Evolutionary conservation across 345 rosid species (phyloP).

Genomic region (Citrus unshiu): DNA sequence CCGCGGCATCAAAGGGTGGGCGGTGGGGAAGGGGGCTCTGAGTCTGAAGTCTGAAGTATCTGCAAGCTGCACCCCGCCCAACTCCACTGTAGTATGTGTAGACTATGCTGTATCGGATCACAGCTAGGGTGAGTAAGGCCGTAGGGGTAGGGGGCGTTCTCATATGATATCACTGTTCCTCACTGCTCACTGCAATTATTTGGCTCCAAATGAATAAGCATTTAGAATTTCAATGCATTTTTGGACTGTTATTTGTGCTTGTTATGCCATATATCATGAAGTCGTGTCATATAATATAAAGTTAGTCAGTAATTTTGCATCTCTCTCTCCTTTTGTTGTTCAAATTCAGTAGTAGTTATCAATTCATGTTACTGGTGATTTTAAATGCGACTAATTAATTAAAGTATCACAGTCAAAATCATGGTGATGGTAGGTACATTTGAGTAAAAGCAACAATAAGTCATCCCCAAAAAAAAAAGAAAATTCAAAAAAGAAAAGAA

Average conservation of each 20-base stretch:
- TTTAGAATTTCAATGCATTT: constrained; percentile 8
- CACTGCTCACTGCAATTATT: constrained; percentile 10
- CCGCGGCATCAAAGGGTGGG: constrained; percentile 25
- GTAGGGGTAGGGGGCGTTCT: too few relatives aligned
- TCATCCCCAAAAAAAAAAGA: too few relatives aligned
- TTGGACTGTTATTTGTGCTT: not conserved
- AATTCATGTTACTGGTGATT: not conserved
- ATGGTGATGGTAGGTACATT: not conserved
- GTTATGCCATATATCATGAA: too few relatives aligned
- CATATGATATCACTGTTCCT: not conserved
- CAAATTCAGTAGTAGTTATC: constrained; percentile 2
- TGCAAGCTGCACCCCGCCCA: not conserved
- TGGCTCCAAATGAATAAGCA: not conserved
- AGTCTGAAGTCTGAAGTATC: not conserved
- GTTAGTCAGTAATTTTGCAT: not conserved
- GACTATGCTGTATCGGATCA: not conserved
- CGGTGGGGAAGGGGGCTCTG: not conserved
- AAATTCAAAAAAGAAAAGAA: too few relatives aligned
- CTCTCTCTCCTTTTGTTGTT: not conserved
- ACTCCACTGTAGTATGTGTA: not conserved
- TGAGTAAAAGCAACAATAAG: not conserved
- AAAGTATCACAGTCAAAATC: not conserved
- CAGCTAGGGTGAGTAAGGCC: not conserved
- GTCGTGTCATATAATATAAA: not conserved
- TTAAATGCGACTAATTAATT: not conserved